Evolutionary conservation across 2,329 filamentous ascomycete genomes (phyloP), one percentile per base, ranked within the genome.

Genomic region (Botrytis paeoniae): DNA sequence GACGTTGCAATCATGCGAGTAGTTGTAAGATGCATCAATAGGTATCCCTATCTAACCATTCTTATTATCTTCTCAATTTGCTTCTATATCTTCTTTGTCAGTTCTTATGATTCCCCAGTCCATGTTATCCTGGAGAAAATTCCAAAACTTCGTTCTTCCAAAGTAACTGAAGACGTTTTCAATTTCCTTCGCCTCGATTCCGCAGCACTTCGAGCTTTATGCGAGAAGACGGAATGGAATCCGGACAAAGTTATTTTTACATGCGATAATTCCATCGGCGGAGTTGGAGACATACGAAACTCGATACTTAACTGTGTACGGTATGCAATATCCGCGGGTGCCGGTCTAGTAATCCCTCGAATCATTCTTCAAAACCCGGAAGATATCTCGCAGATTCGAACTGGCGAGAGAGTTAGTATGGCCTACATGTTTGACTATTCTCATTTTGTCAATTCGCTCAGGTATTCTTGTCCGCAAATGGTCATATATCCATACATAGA

Each of bases 301-400:
- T 78, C 77, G 41, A 75, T 80, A 18, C 74, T 80, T 20, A 78
- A 77, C 37, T 80, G 79, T 71, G 75, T 80, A 29, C 74, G 79
- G 25, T 79, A 79, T 73, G 73, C 78, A 2, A 79, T 80, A 68
- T 76, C 75, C 7, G 78, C 76, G 18, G 79, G 79, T 29, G 79
- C 74, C 18, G 75, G 75, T 51, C 59, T 80, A 29, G 75, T 78
- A 4, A 35, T 77, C 16, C 78, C 78, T 22, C 72, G 72, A 70
- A 78, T 79, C n/a, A 63, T 75, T 5, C 54, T 76, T 41, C 69
- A 72, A 37, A 74, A 71, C 20, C 59, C 73, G 22, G 69, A 71
- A 9, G 64, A 72, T 69, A 41, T 69, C 4, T 45, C 74, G 74
- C 66, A 75, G 69, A 41, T 73, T 51, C 14, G 72, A 14, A 74